Evolutionary conservation across 2,329 filamentous ascomycete species (phyloP), one percentile per base, ranked within the genome.

Genomic region (Aspergillus felis): DNA sequence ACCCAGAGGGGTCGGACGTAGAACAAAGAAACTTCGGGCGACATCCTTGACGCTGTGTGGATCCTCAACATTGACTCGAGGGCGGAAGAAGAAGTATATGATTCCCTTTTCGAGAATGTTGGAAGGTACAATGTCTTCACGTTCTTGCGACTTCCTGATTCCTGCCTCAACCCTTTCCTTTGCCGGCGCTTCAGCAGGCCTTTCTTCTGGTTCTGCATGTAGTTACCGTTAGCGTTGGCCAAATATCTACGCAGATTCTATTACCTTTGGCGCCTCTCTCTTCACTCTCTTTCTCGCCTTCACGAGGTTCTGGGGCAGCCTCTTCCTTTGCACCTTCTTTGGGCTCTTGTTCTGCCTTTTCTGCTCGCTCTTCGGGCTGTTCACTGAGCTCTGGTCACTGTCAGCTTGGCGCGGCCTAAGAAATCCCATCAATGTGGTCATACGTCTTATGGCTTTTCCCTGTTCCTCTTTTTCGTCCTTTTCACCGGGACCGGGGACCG

Each of bases 51-150:
- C 79, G 49, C 82, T 81, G 20, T 87, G 81, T 0, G 91, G 87
- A 6, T 90, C 81, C 4, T 91, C 84, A 27, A 90, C 81, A 52
- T 85, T 84, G 41, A 96, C 90, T 12, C 91, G 87, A 7, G 86
- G 86, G 20, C 92, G 87, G 66, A 89, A 88, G 79, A 96, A 95
- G 81, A 96, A 96, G 79, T 96, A 96, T 64, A 96, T 87, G 65
- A 94, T 83, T 3, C 92, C 92, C 68, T 94, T 96, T 69, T 97
- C 92, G 2, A 95, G 80, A 25, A 96, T 85, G 58, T 79, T 86
- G 5, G 82, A 84, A 1, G 85, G 79, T 42, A 82, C 73, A 2
- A 77, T 73, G 48, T 81, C 73, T 64, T 81, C 79, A 46, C 83
- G 79, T 52, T 81, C 70, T 20, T 79, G 72, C 2, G 82, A 80